Evolutionary conservation across 2,329 filamentous ascomycete genomes (phyloP).

Genomic region (Cordyceps cicadae): DNA sequence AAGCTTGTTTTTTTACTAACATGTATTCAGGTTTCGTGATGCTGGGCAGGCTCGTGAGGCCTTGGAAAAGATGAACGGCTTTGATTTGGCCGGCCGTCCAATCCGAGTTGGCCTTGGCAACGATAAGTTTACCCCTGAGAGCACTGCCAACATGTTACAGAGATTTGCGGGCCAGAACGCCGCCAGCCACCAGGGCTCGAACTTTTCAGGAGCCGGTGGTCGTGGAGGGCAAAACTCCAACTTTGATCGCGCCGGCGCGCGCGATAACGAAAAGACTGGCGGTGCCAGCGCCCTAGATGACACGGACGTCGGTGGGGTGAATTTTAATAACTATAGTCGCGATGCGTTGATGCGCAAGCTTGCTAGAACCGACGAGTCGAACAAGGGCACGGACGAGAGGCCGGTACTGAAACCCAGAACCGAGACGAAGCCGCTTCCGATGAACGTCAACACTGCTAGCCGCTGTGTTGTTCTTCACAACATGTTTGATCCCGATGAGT

Average conservation of each 20-base stretch:
- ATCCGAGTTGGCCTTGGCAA: conserved; percentile 99
- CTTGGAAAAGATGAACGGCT: conserved; percentile 98
- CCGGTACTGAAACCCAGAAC: conserved; percentile 71
- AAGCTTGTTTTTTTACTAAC: conserved; percentile 25
- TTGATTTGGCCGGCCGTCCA: conserved; percentile 91
- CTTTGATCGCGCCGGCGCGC: conserved; percentile 84
- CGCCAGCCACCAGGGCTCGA: conserved; percentile 74
- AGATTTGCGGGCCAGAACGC: conserved; percentile 74
- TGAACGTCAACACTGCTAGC: conserved; percentile 86
- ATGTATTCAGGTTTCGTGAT: conserved; percentile 64
- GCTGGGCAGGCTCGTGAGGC: conserved; percentile 87
- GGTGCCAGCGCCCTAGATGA: conserved; percentile 94
- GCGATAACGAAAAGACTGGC: conserved; percentile 82
- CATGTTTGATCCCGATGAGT: conserved; percentile 90
- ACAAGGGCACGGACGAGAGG: conserved; percentile 58
- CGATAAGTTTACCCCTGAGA: conserved; percentile 99
- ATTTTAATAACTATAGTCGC: conserved; percentile 99
- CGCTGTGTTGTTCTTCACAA: conserved; percentile 91
- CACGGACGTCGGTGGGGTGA: conserved; percentile 94
- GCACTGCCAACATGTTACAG: conserved; percentile 84
- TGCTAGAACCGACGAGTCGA: conserved; percentile 82
- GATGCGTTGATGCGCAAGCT: conserved; percentile 98
- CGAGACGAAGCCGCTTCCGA: conserved; percentile 67
- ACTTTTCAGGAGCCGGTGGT: conserved; percentile 83
- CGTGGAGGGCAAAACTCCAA: conserved; percentile 76